Base-by-base conservation (phyloP, 2,329 filamentous ascomycete species). In the Colletotrichum filicis region DNA sequence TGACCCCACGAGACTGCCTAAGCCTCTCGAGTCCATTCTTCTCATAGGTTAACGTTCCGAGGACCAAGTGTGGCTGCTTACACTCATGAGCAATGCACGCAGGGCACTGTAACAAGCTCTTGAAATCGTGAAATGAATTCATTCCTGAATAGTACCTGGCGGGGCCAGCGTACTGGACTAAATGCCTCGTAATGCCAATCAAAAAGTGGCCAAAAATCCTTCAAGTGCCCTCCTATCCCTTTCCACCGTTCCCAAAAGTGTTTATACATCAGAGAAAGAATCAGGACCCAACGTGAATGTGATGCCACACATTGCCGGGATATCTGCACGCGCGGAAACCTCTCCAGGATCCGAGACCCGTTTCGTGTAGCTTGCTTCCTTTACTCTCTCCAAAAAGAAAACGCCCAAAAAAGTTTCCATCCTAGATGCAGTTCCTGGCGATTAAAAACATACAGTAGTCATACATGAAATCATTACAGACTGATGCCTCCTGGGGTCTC, bases 401-500 rank as follows among this genome's bases (percentile, higher is more conserved):
- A 73, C 42, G 52, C 66, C 65, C 59, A 49, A 60, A 46, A 55
- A 49, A 26, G 26, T 63, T 63, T 66, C 66, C 60, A 66, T 71
- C 46, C 71, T 66, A 61, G 66, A 62, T 66, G 66, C 66, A 52
- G 35, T 73, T 46, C 42, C 35, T 61, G 26, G 66, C 42, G 35
- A 49, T 8, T 57, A 55, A 63, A 70, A 70, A 73, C 56, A 58
- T 73, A 70, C 66, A 71, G 37, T 73, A 46, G 66, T 73, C 66
- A 73, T 73, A 70, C 71, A 71, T 71, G 60, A 61, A 56, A 37
- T 73, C 71, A 57, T 73, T 71, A 73, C 26, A 52, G 46, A 60
- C 60, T 26, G 56, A 52, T 30, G 56, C 55, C 46, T n/a, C n/a
- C 28, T 12, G 12, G 14, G 37, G 37, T 0, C 56, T 32, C 68